phyloP scores from a whole-genome alignment of 1,284 basidiomycete genomes.

The Papiliotrema flavescens region DNA sequence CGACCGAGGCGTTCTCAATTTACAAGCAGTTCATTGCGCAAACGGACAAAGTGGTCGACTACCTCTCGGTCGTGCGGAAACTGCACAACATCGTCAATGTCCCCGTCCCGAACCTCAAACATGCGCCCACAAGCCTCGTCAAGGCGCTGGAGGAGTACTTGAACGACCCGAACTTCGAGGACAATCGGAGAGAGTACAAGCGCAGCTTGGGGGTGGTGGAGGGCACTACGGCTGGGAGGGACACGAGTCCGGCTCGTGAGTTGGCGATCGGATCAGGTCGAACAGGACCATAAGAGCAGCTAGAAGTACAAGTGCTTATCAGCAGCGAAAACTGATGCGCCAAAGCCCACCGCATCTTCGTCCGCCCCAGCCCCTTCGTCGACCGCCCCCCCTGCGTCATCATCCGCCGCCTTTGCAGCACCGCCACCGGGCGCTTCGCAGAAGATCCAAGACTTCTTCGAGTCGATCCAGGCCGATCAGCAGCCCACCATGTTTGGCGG shows the following conservation, averaged over 20 bases:
- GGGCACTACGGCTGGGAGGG: conserved; percentile 39
- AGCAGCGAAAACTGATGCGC: neutral
- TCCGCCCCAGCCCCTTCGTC: neutral
- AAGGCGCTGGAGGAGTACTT: conserved; percentile 93
- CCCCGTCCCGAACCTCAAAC: conserved; percentile 88
- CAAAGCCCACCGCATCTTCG: neutral
- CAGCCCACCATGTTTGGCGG: conserved; percentile 42
- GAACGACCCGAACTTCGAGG: conserved; percentile 91
- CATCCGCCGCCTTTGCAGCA: conserved; percentile 5
- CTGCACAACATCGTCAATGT: conserved; percentile 89
- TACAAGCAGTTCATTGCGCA: conserved; percentile 95
- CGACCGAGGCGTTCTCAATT: conserved; percentile 75
- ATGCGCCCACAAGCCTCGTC: conserved; percentile 90
- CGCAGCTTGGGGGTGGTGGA: conserved; percentile 76
- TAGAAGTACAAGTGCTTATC: too few relatives aligned
- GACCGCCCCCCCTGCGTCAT: conserved; percentile 3
- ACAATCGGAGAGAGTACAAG: conserved; percentile 88
- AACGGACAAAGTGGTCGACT: conserved; percentile 91
- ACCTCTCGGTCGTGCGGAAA: conserved; percentile 86
- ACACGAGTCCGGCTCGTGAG: conserved; percentile 12
- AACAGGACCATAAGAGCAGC: too few relatives aligned
- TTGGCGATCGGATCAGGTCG: too few relatives aligned
- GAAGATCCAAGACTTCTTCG: conserved; percentile 80
- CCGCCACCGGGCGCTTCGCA: conserved; percentile 35
- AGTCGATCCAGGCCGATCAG: conserved; percentile 80